These are phyloP conservation scores for Geranium brycei DNA, from an alignment of 345 rosid species.

Conservation along the genomic window DNA sequence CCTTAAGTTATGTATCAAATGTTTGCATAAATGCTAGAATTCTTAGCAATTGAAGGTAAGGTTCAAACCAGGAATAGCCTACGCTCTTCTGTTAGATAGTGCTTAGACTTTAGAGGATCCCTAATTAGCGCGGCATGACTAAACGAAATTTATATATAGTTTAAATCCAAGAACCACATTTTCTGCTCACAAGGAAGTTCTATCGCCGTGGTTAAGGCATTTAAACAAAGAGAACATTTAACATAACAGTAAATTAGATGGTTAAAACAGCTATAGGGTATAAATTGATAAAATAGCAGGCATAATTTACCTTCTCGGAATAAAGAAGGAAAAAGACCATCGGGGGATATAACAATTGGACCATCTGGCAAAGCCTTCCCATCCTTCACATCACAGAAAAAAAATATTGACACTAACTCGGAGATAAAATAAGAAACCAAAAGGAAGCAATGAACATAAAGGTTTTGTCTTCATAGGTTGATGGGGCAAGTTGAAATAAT, in stretches of 20 bases:
- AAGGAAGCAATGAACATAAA: not conserved
- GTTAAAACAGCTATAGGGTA: not conserved
- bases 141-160: not conserved
- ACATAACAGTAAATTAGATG: not conserved
- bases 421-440: not conserved
- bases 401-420: not conserved
- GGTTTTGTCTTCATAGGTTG: not conserved
- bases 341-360: slow-evolving; percentile 94
- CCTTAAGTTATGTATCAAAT: not conserved
- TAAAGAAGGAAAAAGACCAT: slow-evolving; percentile 88
- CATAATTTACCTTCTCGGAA: slow-evolving; percentile 71
- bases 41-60: not conserved
- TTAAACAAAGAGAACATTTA: not conserved
- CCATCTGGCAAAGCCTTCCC: slow-evolving; percentile 96
- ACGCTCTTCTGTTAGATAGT: not conserved
- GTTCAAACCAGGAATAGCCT: not conserved
- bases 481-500: too few species aligned
- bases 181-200: too few species aligned
- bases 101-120: not conserved
- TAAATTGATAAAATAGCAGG: not conserved
- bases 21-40: not conserved
- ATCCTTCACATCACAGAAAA: slow-evolving; percentile 31
- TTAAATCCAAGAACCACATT: too few species aligned
- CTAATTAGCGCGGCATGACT: not conserved
- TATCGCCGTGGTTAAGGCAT: too few species aligned